A percentile compares a stretch with the other conserved stretches of the same genome.
Evolutionary conservation across 805 yeast genomes (phyloP).

Genomic region (Kluyveromyces lactis): DNA sequence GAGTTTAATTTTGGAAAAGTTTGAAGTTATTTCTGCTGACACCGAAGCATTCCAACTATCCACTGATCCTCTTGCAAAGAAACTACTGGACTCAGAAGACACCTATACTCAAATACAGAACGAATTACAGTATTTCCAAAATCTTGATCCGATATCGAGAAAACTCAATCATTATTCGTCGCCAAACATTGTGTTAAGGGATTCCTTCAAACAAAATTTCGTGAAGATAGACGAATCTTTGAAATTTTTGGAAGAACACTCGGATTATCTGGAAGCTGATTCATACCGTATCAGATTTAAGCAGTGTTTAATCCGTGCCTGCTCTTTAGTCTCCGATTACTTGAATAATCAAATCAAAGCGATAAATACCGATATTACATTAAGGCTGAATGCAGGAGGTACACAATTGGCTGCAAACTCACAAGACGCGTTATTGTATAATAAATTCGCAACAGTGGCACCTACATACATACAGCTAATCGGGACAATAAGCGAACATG

Average conservation of each 20-base stretch:
- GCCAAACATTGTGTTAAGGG: slow-evolving; percentile 47
- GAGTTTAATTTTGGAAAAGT: slow-evolving; percentile 24
- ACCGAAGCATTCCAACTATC: slow-evolving; percentile 35
- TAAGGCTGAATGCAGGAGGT: slow-evolving; percentile 14
- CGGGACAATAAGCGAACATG: not conserved
- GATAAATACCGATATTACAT: slow-evolving; percentile 24
- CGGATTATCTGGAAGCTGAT: slow-evolving; percentile 62
- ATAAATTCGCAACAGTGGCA: slow-evolving; percentile 46
- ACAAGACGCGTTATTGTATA: slow-evolving; percentile 57
- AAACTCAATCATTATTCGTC: slow-evolving; percentile 64
- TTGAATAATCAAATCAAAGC: slow-evolving; percentile 36
- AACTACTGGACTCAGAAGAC: slow-evolving; percentile 39
- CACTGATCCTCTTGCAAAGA: slow-evolving; percentile 36
- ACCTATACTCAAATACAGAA: slow-evolving; percentile 50
- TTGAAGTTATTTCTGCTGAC: slow-evolving; percentile 24
- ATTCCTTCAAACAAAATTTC: slow-evolving; percentile 47
- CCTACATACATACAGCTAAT: not conserved
- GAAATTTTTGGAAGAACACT: slow-evolving; percentile 44
- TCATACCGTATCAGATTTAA: slow-evolving; percentile 63
- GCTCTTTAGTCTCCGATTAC: slow-evolving; percentile 66
- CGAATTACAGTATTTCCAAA: slow-evolving; percentile 58
- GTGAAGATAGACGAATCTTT: slow-evolving; percentile 58
- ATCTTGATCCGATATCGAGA: slow-evolving; percentile 61
- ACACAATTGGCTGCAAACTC: slow-evolving; percentile 16
- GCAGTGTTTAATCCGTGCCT: slow-evolving; percentile 75